Percentiles rank a stretch among this genome's conserved stretches.
Conservation (phyloP, 1,284 basidiomycete species). For the Cerrena zonata region DNA sequence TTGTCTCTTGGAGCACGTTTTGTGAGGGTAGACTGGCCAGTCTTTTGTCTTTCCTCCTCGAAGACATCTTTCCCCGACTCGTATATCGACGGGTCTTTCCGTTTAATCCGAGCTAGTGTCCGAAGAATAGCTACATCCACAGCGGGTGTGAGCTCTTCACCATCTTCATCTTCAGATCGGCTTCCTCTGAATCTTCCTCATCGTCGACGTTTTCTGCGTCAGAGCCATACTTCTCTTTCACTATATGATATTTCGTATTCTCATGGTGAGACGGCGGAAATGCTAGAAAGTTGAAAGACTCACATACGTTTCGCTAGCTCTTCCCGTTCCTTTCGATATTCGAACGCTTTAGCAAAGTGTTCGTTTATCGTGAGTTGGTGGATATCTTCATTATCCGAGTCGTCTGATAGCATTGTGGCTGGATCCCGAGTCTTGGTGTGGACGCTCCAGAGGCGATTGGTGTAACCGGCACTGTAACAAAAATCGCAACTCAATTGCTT, state of each 20-base stretch:
- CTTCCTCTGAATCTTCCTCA: slow-evolving; percentile 69
- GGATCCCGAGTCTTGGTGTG: too few species aligned
- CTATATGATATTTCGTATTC: slow-evolving; percentile 33
- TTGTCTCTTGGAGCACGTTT: slow-evolving; percentile 43
- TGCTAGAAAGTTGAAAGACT: background rate
- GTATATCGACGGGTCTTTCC: slow-evolving; percentile 82
- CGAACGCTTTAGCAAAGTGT: slow-evolving; percentile 77
- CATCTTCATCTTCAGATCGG: slow-evolving; percentile 89
- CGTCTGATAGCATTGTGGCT: slow-evolving; percentile 40
- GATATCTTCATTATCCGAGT: slow-evolving; percentile 38
- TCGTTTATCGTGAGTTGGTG: slow-evolving; percentile 71
- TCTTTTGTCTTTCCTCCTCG: slow-evolving; percentile 65
- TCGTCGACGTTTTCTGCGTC: slow-evolving; percentile 50
- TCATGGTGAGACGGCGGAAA: background rate
- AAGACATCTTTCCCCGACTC: slow-evolving; percentile 68
- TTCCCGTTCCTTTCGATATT: slow-evolving; percentile 76
- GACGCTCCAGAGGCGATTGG: too few species aligned
- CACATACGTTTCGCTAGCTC: slow-evolving; percentile 71
- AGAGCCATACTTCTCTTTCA: slow-evolving; percentile 83
- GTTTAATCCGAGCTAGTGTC: slow-evolving; percentile 82
- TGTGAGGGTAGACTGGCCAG: slow-evolving; percentile 24
- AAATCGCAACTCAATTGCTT: too few species aligned
- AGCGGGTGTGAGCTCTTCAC: slow-evolving; percentile 89
- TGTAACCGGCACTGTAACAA: too few species aligned
- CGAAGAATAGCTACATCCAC: slow-evolving; percentile 93